Base-by-base conservation (phyloP, 2,329 filamentous ascomycete genomes). In the Knufia fluminis region DNA sequence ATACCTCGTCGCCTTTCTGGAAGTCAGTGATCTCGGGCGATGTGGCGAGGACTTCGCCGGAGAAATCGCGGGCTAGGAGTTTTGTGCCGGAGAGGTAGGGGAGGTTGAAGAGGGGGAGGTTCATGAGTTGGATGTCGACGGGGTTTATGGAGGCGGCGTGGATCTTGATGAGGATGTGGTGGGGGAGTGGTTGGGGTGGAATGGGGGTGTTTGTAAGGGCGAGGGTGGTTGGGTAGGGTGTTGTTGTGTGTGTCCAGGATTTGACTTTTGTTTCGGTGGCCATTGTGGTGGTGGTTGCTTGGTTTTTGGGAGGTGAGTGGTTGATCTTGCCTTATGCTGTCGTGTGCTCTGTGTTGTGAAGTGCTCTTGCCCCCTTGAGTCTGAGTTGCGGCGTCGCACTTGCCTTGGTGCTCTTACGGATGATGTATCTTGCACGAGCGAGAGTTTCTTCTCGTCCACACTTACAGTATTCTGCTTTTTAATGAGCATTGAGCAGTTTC, bases 111-210 rank as follows among this genome's bases (percentile, higher is more conserved):
- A 53, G 20, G n/a, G 53, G 53, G 8, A 55, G 8, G 33, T 55
- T 55, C 53, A 54, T 55, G 1, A 54, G 43, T 40, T 55, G 53
- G 28, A 55, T 54, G 45, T 55, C 53, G 6, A 55, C 53, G 7
- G 53, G 53, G 32, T 55, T 55, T 3, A 55, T 39, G 14, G 51
- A 46, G 8, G 53, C 24, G 10, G 52, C 51, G 26, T 53, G 48
- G 12, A 55, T 24, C 19, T 52, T 49, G 4, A 55, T 32, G 14
- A 55, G 51, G 24, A 55, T 16, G 35, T 45, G 46, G 20, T 46
- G 32, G 10, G 53, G 46, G 4, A 42, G 40, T 3, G 53, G 53
- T 16, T 33, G 14, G 2, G 46, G 41, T 22, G 53, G 52, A n/a
- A 55, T 26, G 2, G 46, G 19, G 32, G 48, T 55, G 3, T 33